Conservation (phyloP, 2,329 filamentous ascomycete genomes). For the Emergomyces africanus region DNA sequence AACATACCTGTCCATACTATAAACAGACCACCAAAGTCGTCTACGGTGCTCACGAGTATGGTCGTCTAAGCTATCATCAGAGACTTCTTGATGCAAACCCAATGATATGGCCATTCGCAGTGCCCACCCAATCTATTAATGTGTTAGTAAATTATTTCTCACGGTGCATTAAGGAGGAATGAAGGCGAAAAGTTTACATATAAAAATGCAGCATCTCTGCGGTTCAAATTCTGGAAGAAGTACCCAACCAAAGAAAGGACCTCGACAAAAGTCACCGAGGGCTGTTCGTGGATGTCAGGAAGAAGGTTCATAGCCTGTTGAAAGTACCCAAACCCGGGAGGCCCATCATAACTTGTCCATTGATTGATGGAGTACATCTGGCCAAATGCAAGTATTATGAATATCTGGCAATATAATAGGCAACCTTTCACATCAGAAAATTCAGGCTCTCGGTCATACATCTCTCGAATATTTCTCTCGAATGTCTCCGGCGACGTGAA, state of each 20-base stretch:
- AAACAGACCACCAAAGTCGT: slow-evolving; percentile 45
- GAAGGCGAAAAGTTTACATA: slow-evolving; percentile 23
- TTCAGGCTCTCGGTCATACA: slow-evolving; percentile 34
- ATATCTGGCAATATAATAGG: slow-evolving; percentile 39
- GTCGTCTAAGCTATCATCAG: slow-evolving; percentile 27
- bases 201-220: slow-evolving; percentile 42
- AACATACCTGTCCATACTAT: slow-evolving; percentile 38
- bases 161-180: background rate
- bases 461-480: slow-evolving; percentile 32
- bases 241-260: slow-evolving; percentile 43
- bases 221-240: slow-evolving; percentile 46
- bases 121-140: slow-evolving; percentile 35
- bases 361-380: slow-evolving; percentile 47
- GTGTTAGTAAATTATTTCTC: slow-evolving; percentile 5
- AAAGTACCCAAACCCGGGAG: slow-evolving; percentile 45
- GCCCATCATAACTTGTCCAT: slow-evolving; percentile 40
- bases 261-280: slow-evolving; percentile 43
- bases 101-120: slow-evolving; percentile 46
- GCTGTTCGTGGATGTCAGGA: slow-evolving; percentile 44
- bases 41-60: slow-evolving; percentile 37
- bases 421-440: slow-evolving; percentile 35
- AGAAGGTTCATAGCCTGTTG: slow-evolving; percentile 39
- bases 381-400: slow-evolving; percentile 43
- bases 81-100: slow-evolving; percentile 43
- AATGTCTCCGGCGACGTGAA: slow-evolving; percentile 38